A percentile compares a stretch with the other conserved stretches of the same genome.
Conservation (phyloP, 352 stramenopile genomes). For the Pythium scleroteichum region DNA sequence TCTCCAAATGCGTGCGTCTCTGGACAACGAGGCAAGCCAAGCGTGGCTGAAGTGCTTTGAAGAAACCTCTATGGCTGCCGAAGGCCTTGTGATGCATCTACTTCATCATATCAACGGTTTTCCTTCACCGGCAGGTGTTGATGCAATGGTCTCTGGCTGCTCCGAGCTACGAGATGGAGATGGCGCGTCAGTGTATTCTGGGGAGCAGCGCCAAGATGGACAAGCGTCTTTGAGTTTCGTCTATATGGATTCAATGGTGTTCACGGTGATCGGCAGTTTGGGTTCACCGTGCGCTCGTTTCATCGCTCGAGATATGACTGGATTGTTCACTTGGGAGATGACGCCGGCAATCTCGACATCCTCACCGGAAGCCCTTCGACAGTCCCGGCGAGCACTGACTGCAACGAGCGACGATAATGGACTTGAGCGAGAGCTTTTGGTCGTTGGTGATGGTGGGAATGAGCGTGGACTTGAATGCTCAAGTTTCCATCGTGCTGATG, state of each 20-base stretch:
- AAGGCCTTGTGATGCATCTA: constrained; percentile 84
- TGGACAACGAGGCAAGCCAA: constrained; percentile 72
- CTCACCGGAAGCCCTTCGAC: constrained; percentile 9
- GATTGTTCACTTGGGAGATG: constrained; percentile 85
- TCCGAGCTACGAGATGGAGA: constrained; percentile 57
- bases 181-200: constrained; percentile 24
- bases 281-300: constrained; percentile 77
- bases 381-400: constrained; percentile 18
- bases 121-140: constrained; percentile 75
- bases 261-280: constrained; percentile 80
- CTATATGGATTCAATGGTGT: constrained; percentile 87
- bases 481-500: constrained; percentile 41
- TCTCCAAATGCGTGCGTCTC: constrained; percentile 79
- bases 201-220: constrained; percentile 24
- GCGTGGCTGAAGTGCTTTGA: constrained; percentile 82
- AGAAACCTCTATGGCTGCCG: constrained; percentile 78
- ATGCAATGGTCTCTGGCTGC: constrained; percentile 84
- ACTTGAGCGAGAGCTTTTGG: constrained; percentile 39
- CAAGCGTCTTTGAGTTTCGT: constrained; percentile 73
- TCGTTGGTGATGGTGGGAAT: constrained; percentile 32
- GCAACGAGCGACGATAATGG: neutral
- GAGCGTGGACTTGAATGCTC: constrained; percentile 32
- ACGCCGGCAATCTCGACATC: constrained; percentile 17
- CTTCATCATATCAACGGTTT: constrained; percentile 87
- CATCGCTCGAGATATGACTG: constrained; percentile 84